Evolutionary conservation across 208 protist genomes (phyloP).

Genomic region (Vickermania ingenoplastis): DNA sequence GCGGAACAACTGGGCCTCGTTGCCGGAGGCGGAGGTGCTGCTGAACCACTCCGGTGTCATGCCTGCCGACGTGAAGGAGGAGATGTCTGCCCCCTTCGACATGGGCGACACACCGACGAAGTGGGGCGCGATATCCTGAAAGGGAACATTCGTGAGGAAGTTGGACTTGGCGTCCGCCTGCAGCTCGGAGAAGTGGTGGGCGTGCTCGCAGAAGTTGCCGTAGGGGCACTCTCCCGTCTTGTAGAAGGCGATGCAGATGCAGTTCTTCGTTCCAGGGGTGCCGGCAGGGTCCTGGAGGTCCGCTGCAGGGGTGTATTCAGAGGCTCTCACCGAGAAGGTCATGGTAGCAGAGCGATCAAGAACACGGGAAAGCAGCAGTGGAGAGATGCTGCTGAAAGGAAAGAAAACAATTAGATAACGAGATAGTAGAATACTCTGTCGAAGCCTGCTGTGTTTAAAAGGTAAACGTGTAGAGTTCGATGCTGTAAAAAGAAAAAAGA

Average conservation of each 20-base stretch:
- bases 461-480: no score
- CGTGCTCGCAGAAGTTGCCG: constrained; percentile 45
- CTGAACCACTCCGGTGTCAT: background rate
- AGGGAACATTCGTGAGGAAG: constrained; percentile 40
- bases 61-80: background rate
- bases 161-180: constrained; percentile 31
- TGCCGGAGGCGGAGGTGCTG: background rate
- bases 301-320: background rate
- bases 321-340: background rate
- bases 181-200: constrained; percentile 63
- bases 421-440: no score
- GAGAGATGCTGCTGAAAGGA: no score
- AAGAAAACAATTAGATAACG: no score
- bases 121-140: constrained; percentile 46
- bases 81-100: background rate
- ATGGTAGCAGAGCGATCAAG: constrained; percentile 1
- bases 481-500: no score
- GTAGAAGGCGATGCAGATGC: constrained; percentile 67
- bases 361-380: no score
- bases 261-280: constrained; percentile 19
- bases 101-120: constrained; percentile 16
- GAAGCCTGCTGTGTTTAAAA: no score
- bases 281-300: background rate
- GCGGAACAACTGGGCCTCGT: background rate
- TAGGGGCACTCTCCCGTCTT: constrained; percentile 56